phyloP scores from a whole-genome alignment of 2,329 filamentous ascomycete species.

The Diaporthe aspalathi region DNA sequence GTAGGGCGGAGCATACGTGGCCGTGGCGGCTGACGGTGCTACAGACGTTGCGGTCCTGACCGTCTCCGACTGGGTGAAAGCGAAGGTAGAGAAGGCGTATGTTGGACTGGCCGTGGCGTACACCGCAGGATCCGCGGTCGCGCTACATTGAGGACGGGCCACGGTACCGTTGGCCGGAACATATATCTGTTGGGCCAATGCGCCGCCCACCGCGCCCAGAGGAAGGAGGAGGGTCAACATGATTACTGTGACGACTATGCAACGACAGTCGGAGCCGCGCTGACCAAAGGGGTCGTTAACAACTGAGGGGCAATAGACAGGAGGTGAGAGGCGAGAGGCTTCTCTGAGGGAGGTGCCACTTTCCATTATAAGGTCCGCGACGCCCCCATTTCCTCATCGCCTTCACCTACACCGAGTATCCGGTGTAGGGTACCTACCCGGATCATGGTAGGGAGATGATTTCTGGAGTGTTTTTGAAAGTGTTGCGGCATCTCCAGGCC shows the following conservation, averaged over 20 bases:
- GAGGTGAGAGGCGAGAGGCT: neutral
- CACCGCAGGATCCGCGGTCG: neutral
- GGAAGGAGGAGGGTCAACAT: neutral
- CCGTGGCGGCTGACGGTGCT: conserved; percentile 45
- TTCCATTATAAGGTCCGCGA: neutral
- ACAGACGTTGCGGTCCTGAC: conserved; percentile 51
- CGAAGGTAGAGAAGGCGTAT: conserved; percentile 44
- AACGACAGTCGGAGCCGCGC: neutral
- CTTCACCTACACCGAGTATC: neutral
- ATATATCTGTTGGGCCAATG: conserved; percentile 5
- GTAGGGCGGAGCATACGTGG: conserved; percentile 51
- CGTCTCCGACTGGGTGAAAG: conserved; percentile 53
- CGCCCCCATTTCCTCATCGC: too few species aligned
- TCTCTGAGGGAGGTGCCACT: neutral
- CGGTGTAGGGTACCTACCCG: too few species aligned
- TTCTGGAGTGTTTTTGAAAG: neutral
- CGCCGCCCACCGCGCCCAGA: neutral
- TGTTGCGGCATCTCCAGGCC: neutral
- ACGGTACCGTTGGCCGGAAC: conserved; percentile 5
- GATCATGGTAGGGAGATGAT: neutral
- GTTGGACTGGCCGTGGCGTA: conserved; percentile 9
- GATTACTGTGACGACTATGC: neutral
- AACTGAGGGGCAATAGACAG: neutral
- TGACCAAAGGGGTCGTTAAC: neutral
- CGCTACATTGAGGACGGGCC: conserved; percentile 7